Percentiles rank a stretch among this genome's conserved stretches.
Evolutionary conservation across 192 early-diverging fungal species (phyloP).

Genomic region (Oehlia diaphana): DNA sequence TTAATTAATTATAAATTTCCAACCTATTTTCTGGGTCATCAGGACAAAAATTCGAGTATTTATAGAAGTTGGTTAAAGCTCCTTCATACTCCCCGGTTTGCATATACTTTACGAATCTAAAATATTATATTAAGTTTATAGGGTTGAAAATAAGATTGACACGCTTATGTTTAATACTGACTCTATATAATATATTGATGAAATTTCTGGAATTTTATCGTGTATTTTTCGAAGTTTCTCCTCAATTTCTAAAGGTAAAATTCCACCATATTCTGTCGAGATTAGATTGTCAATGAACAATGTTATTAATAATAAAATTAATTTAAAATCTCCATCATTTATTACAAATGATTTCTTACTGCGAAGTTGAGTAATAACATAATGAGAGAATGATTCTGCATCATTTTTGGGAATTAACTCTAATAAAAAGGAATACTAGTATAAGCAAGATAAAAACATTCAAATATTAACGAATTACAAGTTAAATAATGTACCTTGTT

Average conservation of each 20-base stretch:
- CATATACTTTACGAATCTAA: slow-evolving; percentile 27
- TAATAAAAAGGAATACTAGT: background rate
- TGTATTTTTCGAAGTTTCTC: slow-evolving; percentile 17
- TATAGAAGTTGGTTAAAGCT: slow-evolving; percentile 23
- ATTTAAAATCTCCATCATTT: too few species aligned
- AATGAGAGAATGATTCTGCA: slow-evolving; percentile 15
- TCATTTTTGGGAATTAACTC: slow-evolving; percentile 22
- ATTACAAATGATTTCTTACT: slow-evolving; percentile 3
- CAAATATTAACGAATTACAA: background rate
- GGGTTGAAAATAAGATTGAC: background rate
- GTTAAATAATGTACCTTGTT: slow-evolving; percentile 11
- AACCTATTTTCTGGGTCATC: slow-evolving; percentile 21
- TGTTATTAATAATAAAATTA: background rate
- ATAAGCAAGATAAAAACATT: background rate
- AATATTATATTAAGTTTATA: background rate
- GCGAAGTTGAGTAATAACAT: slow-evolving; percentile 24
- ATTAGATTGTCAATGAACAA: background rate
- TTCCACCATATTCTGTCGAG: slow-evolving; percentile 25
- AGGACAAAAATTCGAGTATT: slow-evolving; percentile 31
- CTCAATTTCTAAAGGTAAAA: slow-evolving; percentile 25
- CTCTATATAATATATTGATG: slow-evolving; percentile 30
- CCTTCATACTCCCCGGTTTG: slow-evolving; percentile 30
- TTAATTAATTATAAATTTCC: too few species aligned
- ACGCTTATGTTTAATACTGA: background rate
- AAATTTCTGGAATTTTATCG: slow-evolving; percentile 22